These are phyloP conservation scores for Myxozyma geophila DNA, from an alignment of 805 yeast genomes.

Conservation along the genomic window DNA sequence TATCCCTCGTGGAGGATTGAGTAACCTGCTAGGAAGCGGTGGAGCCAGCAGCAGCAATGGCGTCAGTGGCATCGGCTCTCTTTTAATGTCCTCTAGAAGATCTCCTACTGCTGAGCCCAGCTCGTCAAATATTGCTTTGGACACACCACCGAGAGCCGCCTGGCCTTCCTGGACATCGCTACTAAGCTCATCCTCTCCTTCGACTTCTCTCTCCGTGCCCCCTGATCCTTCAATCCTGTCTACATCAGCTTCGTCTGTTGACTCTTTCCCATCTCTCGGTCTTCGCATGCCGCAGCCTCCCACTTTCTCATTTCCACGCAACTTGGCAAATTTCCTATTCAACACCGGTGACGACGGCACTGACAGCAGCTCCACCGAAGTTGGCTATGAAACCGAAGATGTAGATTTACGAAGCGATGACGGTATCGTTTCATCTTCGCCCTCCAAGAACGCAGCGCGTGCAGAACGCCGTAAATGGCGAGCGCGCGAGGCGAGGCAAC, in stretches of 20 bases:
- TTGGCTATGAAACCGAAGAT: conserved; percentile 9
- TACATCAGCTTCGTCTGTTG: conserved; percentile 1
- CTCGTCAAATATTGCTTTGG: background rate
- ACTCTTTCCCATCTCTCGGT: background rate
- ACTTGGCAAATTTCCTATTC: conserved; percentile 31
- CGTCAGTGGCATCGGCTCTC: background rate
- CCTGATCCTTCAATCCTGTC: background rate
- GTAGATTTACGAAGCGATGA: conserved; percentile 14
- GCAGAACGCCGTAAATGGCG: conserved; percentile 7
- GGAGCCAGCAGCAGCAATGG: too few species aligned
- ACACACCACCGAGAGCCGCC: background rate
- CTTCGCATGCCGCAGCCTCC: conserved; percentile 4
- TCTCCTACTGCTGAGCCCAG: background rate
- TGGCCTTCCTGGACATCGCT: conserved; percentile 10
- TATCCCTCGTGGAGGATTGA: conserved; percentile 5
- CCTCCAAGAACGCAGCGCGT: background rate
- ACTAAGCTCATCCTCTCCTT: conserved; percentile 11
- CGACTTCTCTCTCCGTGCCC: background rate
- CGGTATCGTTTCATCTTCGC: conserved; percentile 5
- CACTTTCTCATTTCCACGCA: conserved; percentile 25
- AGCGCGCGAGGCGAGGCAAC: background rate
- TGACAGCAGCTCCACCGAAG: conserved; percentile 1
- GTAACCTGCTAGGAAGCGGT: background rate
- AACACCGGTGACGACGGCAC: conserved; percentile 8
- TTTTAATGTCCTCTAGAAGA: background rate